Evolutionary conservation across 1,284 basidiomycete genomes (phyloP).

Genomic region (Melampsora occidentalis): DNA sequence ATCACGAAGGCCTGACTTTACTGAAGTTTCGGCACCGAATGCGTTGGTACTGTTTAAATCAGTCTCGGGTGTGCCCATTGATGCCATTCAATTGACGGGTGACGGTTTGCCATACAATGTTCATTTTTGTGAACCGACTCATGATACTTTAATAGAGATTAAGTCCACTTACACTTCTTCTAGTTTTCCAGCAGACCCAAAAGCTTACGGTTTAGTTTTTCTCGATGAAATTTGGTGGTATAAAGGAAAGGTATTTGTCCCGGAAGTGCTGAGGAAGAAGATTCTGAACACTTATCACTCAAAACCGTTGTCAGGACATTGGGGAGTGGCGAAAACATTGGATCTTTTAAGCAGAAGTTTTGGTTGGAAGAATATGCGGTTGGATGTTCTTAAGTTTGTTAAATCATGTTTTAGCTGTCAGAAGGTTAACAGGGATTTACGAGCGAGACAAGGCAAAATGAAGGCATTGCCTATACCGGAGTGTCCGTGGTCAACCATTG

Average conservation of each 20-base stretch:
- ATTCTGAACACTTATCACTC: neutral
- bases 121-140: too few species aligned
- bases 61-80: too few species aligned
- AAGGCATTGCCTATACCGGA: neutral
- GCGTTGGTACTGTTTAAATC: too few species aligned
- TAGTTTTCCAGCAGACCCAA: too few species aligned
- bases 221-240: too few species aligned
- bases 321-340: neutral
- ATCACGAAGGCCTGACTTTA: neutral
- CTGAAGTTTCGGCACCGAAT: neutral
- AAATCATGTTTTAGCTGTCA: neutral
- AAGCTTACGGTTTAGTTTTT: too few species aligned
- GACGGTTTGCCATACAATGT: too few species aligned
- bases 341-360: neutral
- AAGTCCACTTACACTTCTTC: too few species aligned
- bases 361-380: neutral
- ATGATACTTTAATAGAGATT: too few species aligned
- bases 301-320: neutral
- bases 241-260: too few species aligned
- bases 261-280: neutral
- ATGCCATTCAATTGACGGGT: too few species aligned
- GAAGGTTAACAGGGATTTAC: neutral
- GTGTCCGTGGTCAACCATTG: neutral
- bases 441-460: neutral
- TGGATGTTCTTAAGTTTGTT: neutral